Base-by-base conservation (phyloP, 192 early-diverging fungal genomes). In the Entomortierella beljakovae region DNA sequence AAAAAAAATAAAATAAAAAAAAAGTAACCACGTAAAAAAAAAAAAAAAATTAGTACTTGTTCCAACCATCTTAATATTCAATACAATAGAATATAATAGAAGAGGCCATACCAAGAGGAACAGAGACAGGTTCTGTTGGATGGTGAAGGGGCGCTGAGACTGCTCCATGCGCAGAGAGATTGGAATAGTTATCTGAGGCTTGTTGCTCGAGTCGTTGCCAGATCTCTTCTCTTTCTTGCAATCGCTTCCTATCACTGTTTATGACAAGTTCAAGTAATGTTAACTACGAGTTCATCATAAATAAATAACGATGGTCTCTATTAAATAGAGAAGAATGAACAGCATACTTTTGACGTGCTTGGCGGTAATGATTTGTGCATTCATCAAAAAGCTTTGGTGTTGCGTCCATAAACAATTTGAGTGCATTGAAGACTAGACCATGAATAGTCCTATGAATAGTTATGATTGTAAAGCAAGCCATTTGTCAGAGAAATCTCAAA, bases 401-500 rank as follows among this genome's bases (percentile, higher is more conserved):
- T 46, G 96, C 95, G 53, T 98, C 95, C 91, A 99, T 97, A 81
- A 99, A 97, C 59, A 98, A 88, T 66, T 99, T 98, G 52, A 99
- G 85, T 6, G 97, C 96, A 70, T 96, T 96, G 84, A 97, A 99
- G 22, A 99, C 95, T 34, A 97, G 90, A 25, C 95, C 94, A 82
- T 99, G 96, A 64, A 99, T 98, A 1, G 94, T 95, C 89, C 89
- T 97, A 85, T 13, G 20, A 40, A 59, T n/a, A n/a, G n/a, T n/a
- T n/a, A n/a, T n/a, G 62, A 33, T 40, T 9, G 32, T 7, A 51
- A 40, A n/a, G n/a, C n/a, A n/a, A n/a, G n/a, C n/a, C n/a, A n/a
- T n/a, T n/a, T n/a, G n/a, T n/a, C n/a, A n/a, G n/a, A n/a, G n/a
- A n/a, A n/a, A n/a, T n/a, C n/a, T n/a, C n/a, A n/a, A n/a, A n/a